Base-by-base conservation (phyloP, 78 protist species). In the Goniomonas avonlea region DNA sequence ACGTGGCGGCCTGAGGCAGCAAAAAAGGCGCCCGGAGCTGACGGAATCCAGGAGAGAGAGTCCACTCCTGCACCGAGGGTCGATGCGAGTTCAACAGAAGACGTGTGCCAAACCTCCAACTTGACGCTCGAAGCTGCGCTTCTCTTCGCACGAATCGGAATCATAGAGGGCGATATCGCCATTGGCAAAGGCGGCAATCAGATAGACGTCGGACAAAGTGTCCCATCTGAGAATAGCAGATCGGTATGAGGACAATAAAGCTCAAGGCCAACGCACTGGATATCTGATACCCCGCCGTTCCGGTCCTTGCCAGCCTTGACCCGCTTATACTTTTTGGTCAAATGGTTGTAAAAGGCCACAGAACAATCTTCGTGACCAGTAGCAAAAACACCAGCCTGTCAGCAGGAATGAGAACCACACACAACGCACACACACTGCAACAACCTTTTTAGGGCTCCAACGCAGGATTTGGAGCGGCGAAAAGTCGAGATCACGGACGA, bases 271-370 rank as follows among this genome's bases (percentile, higher is more conserved):
- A n/a, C n/a, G n/a, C n/a, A n/a, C n/a, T 45, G 53, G 27, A 61
- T 38, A 13, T 61, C 70, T 4, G 5, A 21, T 27, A 61, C 70
- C 29, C 70, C 70, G 43, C 43, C 70, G 43, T 18, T 61, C 29
- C n/a, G n/a, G n/a, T n/a, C n/a, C 48, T 61, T 43, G 70, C 29
- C 38, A 43, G 48, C 31, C 70, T 61, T 61, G 70, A 61, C 15
- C 47, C 35, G n/a, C 29, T 35, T 31, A 1, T 38, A 31, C 47
- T 31, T 35, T 43, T 61, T 29, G 18, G 25, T 8, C 38, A 8
- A 29, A 3, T 29, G 21, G 65, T 56, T 56, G 65, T 56, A 56
- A 34, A 56, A 27, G 17, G 37, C 18, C 37, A 56, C 34, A 29
- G 65, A 56, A 34, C 32, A 56, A 34, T 56, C 65, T 34, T 56